Base-by-base conservation (phyloP, 768 basidiomycete genomes). In the Crucibulum laeve region DNA sequence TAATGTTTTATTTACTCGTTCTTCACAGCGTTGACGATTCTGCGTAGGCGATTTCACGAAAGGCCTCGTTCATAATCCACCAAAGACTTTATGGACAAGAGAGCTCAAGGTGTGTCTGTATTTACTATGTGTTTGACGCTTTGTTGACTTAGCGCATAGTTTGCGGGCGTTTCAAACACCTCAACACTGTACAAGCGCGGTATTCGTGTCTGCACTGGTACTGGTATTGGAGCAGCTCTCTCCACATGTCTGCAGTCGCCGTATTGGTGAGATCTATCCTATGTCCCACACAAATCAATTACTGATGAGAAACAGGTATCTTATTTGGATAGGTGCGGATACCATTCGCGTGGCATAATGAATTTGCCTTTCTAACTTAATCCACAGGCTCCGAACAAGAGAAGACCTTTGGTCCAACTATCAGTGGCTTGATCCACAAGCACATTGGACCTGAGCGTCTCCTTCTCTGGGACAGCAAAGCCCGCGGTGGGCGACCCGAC, bases 171-270 rank as follows among this genome's bases (percentile, higher is more conserved):
- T 25, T 87, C 85, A 22, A 87, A 90, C 59, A 86, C 87, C 1
- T 88, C 86, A 3, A 79, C 74, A 3, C 64, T 90, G n/a, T 90
- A 89, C 65, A 82, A 73, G 50, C 80, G 84, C 43, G 87, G 87
- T 15, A 84, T 90, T 53, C 82, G 87, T 48, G 77, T 90, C 36
- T 89, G 87, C 62, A 90, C 87, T 0, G 87, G 87, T 26, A 88
- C 87, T 8, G 87, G 87, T 47, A 79, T 90, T 49, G 87, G 87
- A 19, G 83, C 87, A 30, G 85, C 84, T 3, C 74, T 90, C 30
- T 80, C 86, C 15, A 89, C 87, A 15, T 83, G 84, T 55, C 68
- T 87, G n/a, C 84, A 90, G 56, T 84, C 79, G 14, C 77, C 82
- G 4, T 62, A 81, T 62, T 86, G 84, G 84, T 84, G 53, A 56